Conservation (phyloP, 2,329 filamentous ascomycete species). For the Furcasterigmium sp. region DNA sequence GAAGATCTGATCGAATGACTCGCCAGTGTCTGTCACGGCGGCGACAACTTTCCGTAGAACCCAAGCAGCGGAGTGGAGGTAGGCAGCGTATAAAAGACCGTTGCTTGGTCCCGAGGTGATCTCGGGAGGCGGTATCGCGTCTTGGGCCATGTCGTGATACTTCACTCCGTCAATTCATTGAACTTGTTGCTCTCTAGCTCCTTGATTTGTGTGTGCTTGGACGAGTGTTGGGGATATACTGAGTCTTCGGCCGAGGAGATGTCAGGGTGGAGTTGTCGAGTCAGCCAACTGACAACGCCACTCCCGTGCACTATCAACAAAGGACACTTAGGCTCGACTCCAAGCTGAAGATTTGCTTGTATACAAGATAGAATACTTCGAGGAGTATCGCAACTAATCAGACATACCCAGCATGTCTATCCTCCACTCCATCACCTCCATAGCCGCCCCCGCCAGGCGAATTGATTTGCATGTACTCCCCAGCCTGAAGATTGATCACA, state of each 20-base stretch:
- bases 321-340: no score
- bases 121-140: not conserved
- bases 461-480: slow-evolving; percentile 28
- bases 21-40: not conserved
- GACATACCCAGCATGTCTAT: not conserved
- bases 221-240: no score
- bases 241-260: no score
- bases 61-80: not conserved
- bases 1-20: not conserved
- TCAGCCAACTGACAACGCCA: no score
- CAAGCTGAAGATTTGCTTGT: no score
- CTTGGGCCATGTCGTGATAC: not conserved
- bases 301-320: no score
- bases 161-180: no score
- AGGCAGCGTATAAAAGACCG: not conserved
- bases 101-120: not conserved
- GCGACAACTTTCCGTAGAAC: not conserved
- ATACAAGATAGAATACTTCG: no score
- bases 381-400: no score
- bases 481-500: slow-evolving; percentile 21
- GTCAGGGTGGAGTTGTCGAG: no score
- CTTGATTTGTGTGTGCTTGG: no score
- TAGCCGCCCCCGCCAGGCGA: slow-evolving; percentile 28
- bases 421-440: slow-evolving; percentile 3
- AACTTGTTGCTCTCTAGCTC: no score